Conservation (phyloP, 1,284 basidiomycete species). For the Malassezia sympodialis region DNA sequence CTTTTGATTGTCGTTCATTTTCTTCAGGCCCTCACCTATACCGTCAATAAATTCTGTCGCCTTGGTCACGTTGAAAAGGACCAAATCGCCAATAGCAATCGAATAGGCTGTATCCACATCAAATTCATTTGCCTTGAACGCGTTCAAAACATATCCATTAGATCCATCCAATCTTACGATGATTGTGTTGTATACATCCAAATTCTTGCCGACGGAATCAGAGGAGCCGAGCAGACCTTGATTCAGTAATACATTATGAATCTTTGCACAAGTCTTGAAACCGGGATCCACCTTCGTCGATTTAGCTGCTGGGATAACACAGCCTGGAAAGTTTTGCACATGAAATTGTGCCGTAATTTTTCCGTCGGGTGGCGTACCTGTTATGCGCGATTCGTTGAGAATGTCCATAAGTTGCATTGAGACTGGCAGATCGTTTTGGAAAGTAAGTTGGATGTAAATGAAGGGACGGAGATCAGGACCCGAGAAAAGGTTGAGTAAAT, state of each 20-base stretch:
- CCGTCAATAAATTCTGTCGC: not conserved
- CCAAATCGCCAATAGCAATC: slow-evolving; percentile 10
- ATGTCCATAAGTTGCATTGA: slow-evolving; percentile 21
- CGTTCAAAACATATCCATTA: slow-evolving; percentile 21
- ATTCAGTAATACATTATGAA: slow-evolving; percentile 25
- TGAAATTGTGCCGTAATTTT: not conserved
- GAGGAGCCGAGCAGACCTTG: slow-evolving; percentile 27
- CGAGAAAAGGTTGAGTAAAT: slow-evolving; percentile 17
- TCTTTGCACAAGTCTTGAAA: slow-evolving; percentile 13
- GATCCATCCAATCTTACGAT: slow-evolving; percentile 11
- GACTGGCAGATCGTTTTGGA: slow-evolving; percentile 21
- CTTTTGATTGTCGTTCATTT: not conserved
- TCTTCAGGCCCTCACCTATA: not conserved
- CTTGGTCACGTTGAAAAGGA: slow-evolving; percentile 4
- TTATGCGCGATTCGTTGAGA: slow-evolving; percentile 19
- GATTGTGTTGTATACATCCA: slow-evolving; percentile 29
- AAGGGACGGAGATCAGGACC: slow-evolving; percentile 13
- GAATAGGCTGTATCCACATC: slow-evolving; percentile 23
- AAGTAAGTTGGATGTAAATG: slow-evolving; percentile 19
- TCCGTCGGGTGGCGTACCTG: not conserved
- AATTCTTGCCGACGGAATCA: slow-evolving; percentile 21
- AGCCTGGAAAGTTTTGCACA: not conserved
- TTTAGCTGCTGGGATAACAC: not conserved
- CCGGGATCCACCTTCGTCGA: slow-evolving; percentile 9
- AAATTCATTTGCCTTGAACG: slow-evolving; percentile 28